Base-by-base conservation (phyloP, 345 rosid species). In the Geranium rotundifolium region DNA sequence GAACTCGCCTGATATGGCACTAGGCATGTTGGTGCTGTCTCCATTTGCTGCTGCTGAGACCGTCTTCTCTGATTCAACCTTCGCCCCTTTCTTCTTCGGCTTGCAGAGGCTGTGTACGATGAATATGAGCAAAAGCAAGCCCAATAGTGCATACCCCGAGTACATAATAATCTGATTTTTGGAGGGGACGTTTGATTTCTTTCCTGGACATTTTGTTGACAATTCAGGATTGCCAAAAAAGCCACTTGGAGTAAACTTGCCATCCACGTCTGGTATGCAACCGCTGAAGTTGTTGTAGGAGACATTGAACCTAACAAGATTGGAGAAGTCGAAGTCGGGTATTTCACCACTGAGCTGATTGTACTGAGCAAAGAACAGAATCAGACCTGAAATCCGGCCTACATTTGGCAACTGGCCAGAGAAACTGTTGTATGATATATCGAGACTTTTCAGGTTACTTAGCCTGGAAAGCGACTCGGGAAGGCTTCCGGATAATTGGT, bases 251-350 rank as follows among this genome's bases (percentile, higher is more conserved):
- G 54, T 14, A 63, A 78, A 72, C 17, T 14, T 29, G 12, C 77
- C 70, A 0, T 61, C 17, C 1, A 62, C 57, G 29, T 69, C 70
- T 15, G 84, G 85, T 65, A 77, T 57, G n/a, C 66, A 69, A 64
- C 87, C 87, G 9, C 68, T 65, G 63, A 85, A 71, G 55, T 72
- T 59, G 64, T 85, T 85, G 82, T 61, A 72, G 68, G 90, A 85
- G 65, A 82, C 80, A 54, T 85, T 80, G 76, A 85, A 82, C 19
- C 70, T 29, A 3, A 58, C 46, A 17, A 85, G 80, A 20, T 75
- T 77, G 46, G 64, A 55, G 70, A 85, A 81, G 59, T 82, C 76
- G 30, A 85, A 75, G 6, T 60, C 7, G 0, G 84, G 85, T 39
- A 85, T 68, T 39, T 65, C 39, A 39, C 85, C 90, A 5, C 75